A percentile compares a stretch with the other conserved stretches of the same genome.
Conservation (phyloP, 2,329 filamentous ascomycete species). For the Fusarium neocosmosporiellum region DNA sequence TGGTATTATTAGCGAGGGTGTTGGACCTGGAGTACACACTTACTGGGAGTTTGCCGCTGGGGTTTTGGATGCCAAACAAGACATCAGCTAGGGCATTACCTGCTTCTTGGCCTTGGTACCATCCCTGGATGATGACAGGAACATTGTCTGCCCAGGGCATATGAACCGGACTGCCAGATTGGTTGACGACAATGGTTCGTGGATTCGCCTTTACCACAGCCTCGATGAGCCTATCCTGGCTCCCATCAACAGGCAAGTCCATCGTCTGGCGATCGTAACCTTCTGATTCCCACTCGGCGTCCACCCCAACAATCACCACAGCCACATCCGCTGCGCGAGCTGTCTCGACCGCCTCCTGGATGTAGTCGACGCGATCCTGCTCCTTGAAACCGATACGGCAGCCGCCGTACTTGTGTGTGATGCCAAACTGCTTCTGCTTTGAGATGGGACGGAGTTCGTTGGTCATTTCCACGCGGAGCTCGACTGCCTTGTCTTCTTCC, state of each 20-base stretch:
- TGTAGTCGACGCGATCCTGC: conserved; percentile 68
- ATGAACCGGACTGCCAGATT: conserved; percentile 56
- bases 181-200: conserved; percentile 73
- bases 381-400: conserved; percentile 79
- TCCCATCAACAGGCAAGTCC: conserved; percentile 70
- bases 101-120: conserved; percentile 70
- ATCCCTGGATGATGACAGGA: conserved; percentile 71
- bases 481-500: conserved; percentile 67
- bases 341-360: conserved; percentile 72
- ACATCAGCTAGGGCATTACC: conserved; percentile 76
- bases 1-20: background rate
- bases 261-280: conserved; percentile 80
- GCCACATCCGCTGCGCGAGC: conserved; percentile 74
- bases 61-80: conserved; percentile 74
- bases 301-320: conserved; percentile 75
- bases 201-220: conserved; percentile 72
- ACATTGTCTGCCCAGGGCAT: conserved; percentile 75
- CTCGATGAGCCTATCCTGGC: conserved; percentile 69
- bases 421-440: conserved; percentile 67
- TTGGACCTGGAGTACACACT: background rate
- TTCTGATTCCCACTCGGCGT: conserved; percentile 81
- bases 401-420: conserved; percentile 75
- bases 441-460: conserved; percentile 71
- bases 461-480: conserved; percentile 63
- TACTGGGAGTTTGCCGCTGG: conserved; percentile 76